A percentile compares a stretch with the other conserved stretches of the same genome.
Evolutionary conservation across 306 rosid genomes (phyloP).

Genomic region (Vigna reflexopilosa): DNA sequence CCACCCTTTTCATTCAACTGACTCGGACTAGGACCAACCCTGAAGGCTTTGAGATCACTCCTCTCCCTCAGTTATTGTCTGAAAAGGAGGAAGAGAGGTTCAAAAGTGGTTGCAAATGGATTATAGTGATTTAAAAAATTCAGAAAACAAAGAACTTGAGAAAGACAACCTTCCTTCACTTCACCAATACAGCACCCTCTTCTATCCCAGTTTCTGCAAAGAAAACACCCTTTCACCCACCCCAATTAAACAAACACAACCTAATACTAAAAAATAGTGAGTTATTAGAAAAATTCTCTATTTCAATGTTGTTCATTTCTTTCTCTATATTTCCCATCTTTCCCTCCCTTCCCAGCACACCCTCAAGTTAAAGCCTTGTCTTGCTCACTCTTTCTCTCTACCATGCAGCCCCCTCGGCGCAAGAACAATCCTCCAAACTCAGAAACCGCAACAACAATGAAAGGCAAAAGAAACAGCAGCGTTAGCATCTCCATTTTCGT

Average conservation of each 20-base stretch:
- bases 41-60: conserved; percentile 73
- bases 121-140: conserved; percentile 21
- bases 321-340: conserved; percentile 55
- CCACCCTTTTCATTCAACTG: conserved; percentile 56
- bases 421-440: conserved; percentile 53
- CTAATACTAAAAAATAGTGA: conserved; percentile 25
- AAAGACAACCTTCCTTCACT: conserved; percentile 53
- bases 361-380: conserved; percentile 7
- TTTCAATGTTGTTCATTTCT: conserved; percentile 41
- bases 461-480: conserved; percentile 66
- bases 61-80: conserved; percentile 38
- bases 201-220: conserved; percentile 50
- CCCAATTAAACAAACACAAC: conserved; percentile 55
- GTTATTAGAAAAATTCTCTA: neutral
- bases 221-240: conserved; percentile 82
- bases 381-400: conserved; percentile 17
- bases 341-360: conserved; percentile 23
- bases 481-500: conserved; percentile 59
- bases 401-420: conserved; percentile 65
- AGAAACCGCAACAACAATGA: conserved; percentile 65
- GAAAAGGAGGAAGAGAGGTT: conserved; percentile 12
- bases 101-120: conserved; percentile 54
- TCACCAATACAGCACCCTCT: conserved; percentile 49
- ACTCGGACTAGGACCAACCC: conserved; percentile 59
- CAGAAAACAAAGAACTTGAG: conserved; percentile 45